Conservation (phyloP, 2,329 filamentous ascomycete genomes). For the Diaporthe destruens region DNA sequence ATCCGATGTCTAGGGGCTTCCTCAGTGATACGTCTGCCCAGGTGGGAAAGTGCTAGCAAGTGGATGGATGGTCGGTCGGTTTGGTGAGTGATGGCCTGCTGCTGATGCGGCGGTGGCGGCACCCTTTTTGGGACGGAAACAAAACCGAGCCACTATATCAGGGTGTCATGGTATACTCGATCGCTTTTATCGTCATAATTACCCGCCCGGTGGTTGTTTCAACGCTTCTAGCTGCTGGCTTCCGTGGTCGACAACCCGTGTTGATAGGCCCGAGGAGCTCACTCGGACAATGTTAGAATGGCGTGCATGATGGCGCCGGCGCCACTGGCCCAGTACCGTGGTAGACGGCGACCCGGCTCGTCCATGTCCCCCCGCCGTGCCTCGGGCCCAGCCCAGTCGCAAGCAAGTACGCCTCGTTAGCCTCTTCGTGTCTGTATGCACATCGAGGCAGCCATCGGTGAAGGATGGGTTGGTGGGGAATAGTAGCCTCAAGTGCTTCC, state of each 20-base stretch:
- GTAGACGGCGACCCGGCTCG: constrained; percentile 9
- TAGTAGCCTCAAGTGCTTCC: not conserved
- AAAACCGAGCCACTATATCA: not conserved
- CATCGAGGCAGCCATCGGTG: not conserved
- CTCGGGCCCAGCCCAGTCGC: not conserved
- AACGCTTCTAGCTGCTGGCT: not conserved
- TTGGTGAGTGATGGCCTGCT: too few species aligned
- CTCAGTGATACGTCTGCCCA: constrained; percentile 9
- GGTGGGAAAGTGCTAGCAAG: not conserved
- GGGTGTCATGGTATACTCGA: constrained; percentile 1
- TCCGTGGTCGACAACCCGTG: not conserved
- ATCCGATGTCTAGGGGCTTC: not conserved
- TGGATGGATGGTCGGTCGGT: not conserved
- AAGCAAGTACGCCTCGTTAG: not conserved
- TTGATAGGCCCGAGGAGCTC: not conserved
- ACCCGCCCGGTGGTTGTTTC: not conserved
- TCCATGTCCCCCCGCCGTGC: not conserved
- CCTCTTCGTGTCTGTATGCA: not conserved
- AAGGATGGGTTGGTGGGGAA: not conserved
- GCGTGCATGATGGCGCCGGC: constrained; percentile 3
- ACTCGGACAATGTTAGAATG: not conserved
- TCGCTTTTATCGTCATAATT: not conserved
- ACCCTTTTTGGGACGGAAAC: constrained; percentile 9
- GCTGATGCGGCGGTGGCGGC: not conserved
- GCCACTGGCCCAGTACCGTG: not conserved